A percentile compares a stretch with the other conserved stretches of the same genome.
Evolutionary conservation across 164 flowering plant species (phyloP).

Genomic region (Magnolia kwangsiensis): DNA sequence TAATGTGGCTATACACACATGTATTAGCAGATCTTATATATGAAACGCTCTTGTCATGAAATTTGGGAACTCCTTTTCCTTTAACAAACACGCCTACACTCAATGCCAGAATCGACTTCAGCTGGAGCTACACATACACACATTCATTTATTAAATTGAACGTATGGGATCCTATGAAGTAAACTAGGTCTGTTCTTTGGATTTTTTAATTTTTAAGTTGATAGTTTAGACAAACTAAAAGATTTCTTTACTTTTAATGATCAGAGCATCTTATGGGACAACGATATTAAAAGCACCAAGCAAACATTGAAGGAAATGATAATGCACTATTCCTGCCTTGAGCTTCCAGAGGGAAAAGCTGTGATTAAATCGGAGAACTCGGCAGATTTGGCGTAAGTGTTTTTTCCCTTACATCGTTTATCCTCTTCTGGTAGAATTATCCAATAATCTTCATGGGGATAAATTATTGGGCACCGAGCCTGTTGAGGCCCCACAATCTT

Average conservation of each 20-base stretch:
- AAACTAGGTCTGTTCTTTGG: not conserved
- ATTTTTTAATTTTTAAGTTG: not conserved
- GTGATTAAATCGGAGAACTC: conserved; percentile 58
- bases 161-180: not conserved
- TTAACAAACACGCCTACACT: not conserved
- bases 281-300: conserved; percentile 78
- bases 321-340: conserved; percentile 67
- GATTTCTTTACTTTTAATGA: conserved; percentile 8
- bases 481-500: no score
- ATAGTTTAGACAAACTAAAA: conserved; percentile 3
- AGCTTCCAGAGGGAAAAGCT: conserved; percentile 71
- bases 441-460: no score
- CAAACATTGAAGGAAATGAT: conserved; percentile 88
- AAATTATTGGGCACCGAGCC: no score
- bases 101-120: not conserved
- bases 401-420: not conserved
- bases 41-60: no score
- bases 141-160: not conserved
- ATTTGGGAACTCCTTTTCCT: no score
- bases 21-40: no score
- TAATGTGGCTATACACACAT: no score
- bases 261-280: conserved; percentile 94
- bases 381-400: conserved; percentile 80
- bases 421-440: no score
- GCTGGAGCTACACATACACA: not conserved